Evolutionary conservation across 208 protist species (phyloP).

Genomic region (Trypanosoma conorhini): DNA sequence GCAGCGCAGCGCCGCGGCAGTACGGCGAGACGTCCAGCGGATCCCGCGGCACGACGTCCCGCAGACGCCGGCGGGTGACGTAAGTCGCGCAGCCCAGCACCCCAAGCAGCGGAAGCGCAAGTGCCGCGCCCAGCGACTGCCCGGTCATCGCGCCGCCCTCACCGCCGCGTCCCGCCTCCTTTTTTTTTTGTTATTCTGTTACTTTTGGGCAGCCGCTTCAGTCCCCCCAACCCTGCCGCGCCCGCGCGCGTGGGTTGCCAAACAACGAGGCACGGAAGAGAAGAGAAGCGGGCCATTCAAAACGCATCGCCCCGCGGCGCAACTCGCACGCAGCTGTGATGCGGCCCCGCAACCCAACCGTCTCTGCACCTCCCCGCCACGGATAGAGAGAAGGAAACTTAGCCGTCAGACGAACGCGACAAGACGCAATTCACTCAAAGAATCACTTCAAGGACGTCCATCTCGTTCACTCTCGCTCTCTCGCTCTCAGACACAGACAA

Average conservation of each 20-base stretch:
- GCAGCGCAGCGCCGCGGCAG: background rate
- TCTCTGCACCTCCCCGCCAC: too few species aligned
- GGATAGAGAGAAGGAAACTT: too few species aligned
- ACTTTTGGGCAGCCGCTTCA: too few species aligned
- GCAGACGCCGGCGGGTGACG: conserved; percentile 8
- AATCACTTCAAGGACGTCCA: background rate
- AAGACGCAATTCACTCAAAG: background rate
- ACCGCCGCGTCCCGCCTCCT: background rate
- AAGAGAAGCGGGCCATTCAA: conserved; percentile 2
- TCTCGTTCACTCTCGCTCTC: too few species aligned
- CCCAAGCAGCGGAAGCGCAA: conserved; percentile 4
- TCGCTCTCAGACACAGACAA: too few species aligned
- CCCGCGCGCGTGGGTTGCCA: background rate
- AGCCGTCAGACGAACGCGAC: too few species aligned
- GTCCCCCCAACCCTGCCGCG: too few species aligned
- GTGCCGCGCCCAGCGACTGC: background rate
- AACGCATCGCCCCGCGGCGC: background rate
- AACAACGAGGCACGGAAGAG: conserved; percentile 5
- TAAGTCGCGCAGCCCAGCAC: conserved; percentile 2
- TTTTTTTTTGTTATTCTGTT: too few species aligned
- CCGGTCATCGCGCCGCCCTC: background rate
- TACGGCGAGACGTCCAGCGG: conserved; percentile 13
- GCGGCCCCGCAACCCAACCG: too few species aligned
- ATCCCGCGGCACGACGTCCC: conserved; percentile 5
- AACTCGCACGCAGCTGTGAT: background rate